A percentile compares a stretch with the other conserved stretches of the same genome.
phyloP scores from a whole-genome alignment of 345 rosid genomes.

The Rhizophora mangle region DNA sequence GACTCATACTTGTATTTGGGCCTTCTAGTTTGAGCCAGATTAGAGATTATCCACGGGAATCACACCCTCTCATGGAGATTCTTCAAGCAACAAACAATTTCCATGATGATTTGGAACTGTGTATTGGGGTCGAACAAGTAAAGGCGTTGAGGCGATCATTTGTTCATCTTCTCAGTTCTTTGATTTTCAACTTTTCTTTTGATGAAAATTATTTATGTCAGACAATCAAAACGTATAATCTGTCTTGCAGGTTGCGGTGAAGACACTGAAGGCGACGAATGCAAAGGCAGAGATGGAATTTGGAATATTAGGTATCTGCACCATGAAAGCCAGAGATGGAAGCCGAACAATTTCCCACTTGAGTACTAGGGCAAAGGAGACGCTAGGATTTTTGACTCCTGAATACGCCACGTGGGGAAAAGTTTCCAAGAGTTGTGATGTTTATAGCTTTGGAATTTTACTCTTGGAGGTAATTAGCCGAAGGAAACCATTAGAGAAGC shows the following conservation, averaged over 20 bases:
- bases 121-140: constrained; percentile 64
- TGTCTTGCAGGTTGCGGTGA: constrained; percentile 51
- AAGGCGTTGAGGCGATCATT: constrained; percentile 52
- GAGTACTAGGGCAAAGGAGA: constrained; percentile 64
- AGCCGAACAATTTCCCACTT: too few relatives aligned
- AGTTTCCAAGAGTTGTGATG: constrained; percentile 58
- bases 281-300: constrained; percentile 71
- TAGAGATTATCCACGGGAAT: constrained; percentile 54
- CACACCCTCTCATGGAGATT: constrained; percentile 50
- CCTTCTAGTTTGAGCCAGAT: constrained; percentile 18
- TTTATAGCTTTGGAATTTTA: constrained; percentile 60
- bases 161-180: background rate
- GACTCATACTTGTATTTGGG: background rate
- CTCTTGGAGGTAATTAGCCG: constrained; percentile 55
- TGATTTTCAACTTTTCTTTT: background rate
- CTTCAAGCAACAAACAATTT: constrained; percentile 63
- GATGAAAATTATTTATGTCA: too few relatives aligned
- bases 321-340: constrained; percentile 54
- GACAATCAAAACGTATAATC: too few relatives aligned
- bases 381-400: constrained; percentile 60
- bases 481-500: constrained; percentile 54
- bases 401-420: constrained; percentile 84
- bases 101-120: constrained; percentile 62
- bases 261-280: constrained; percentile 56
- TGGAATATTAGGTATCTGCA: constrained; percentile 50